A percentile compares a stretch with the other conserved stretches of the same genome.
phyloP scores from a whole-genome alignment of 306 rosid genomes.

The Chamaecrista fasciculata region DNA sequence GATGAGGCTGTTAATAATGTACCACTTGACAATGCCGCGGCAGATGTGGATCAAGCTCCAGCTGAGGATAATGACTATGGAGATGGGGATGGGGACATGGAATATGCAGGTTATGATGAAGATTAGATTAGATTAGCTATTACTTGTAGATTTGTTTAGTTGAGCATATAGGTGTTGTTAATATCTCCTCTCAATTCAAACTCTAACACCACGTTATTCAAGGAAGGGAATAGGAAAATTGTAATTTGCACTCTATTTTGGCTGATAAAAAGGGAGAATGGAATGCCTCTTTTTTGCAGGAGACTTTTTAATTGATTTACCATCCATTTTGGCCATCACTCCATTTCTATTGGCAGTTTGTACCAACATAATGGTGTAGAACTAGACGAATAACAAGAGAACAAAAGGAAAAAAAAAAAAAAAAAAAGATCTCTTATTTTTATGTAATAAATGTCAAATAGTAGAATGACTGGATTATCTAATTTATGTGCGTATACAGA shows the following conservation, averaged over 20 bases:
- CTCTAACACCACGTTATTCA: not conserved
- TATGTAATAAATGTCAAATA: too few species aligned
- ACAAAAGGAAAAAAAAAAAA: too few species aligned
- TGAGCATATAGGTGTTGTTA: conserved; percentile 3
- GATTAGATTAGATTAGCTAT: conserved; percentile 30
- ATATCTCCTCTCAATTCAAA: not conserved
- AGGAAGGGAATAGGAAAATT: not conserved
- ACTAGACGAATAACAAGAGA: too few species aligned
- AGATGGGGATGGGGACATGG: conserved; percentile 38
- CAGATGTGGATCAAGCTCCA: conserved; percentile 18
- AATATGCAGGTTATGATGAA: conserved; percentile 29
- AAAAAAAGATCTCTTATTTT: too few species aligned
- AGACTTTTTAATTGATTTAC: not conserved
- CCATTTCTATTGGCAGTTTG: too few species aligned
- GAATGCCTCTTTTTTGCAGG: not conserved
- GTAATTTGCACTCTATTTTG: not conserved
- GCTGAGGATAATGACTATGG: conserved; percentile 38
- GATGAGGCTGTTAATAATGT: not conserved
- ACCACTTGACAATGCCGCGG: conserved; percentile 5
- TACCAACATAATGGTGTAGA: too few species aligned
- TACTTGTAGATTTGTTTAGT: not conserved
- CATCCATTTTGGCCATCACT: too few species aligned
- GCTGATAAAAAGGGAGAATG: not conserved
- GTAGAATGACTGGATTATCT: too few species aligned
- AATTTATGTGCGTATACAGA: too few species aligned